Base-by-base conservation (phyloP, 2,329 filamentous ascomycete genomes). In the Exophiala viscosa region DNA sequence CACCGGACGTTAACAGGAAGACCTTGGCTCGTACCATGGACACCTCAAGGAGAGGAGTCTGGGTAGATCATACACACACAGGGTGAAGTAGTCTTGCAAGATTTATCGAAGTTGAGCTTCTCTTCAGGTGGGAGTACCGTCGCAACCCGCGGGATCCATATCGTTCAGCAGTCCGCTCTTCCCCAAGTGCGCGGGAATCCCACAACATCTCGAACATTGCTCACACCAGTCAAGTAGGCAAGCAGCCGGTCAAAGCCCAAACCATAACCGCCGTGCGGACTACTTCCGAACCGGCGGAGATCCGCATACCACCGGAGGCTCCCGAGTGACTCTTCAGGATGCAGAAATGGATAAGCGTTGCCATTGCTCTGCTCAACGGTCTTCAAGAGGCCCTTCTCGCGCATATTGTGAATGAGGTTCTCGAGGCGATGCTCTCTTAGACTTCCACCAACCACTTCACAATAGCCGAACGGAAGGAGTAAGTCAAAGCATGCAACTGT, bases 401-500 rank as follows among this genome's bases (percentile, higher is more conserved):
- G 74, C 90, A 95, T 95, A 46, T 85, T 84, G 48, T 80, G 73
- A 54, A 86, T 71, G 17, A 95, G 77, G 41, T 84, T 73, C 1
- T 80, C 72, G 33, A 90, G 74, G 39, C 87, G 82, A 70, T 95
- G 84, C 71, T 96, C 90, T 71, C 91, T 89, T 76, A 96, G 83
- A 3, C 90, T 95, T 33, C 91, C 91, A 20, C 91, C 91, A 1
- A 87, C 88, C 44, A 96, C 81, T 71, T 96, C 91, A 66, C 88
- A 90, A 52, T 92, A 78, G 54, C 90, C 87, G 13, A 90, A 90
- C 13, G 96, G 84, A 13, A 96, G 76, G 8, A 64, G 57, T 43
- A 96, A 80, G 69, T 96, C 91, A 67, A 96, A 96, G 72, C 90
- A 95, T 54, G 90, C 88, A 10, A 90, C 90, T 3, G 90, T 95